Conservation (phyloP, 169 alveolate genomes). For the Perkinsus chesapeaki region DNA sequence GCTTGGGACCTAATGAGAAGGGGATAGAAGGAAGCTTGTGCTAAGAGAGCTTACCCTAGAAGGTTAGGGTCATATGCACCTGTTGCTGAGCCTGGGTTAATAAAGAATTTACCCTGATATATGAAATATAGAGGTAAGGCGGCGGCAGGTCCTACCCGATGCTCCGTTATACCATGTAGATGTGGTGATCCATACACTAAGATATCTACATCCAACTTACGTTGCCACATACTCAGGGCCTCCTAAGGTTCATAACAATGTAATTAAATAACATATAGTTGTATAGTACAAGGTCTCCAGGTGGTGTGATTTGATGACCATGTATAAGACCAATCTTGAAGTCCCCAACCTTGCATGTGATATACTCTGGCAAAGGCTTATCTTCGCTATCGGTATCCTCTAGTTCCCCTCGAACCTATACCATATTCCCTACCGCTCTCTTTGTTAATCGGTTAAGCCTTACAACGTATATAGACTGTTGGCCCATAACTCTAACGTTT, state of each 20-base stretch:
- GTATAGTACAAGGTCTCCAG: constrained; percentile 77
- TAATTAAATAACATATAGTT: constrained; percentile 9
- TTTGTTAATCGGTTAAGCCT: neutral
- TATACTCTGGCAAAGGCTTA: constrained; percentile 57
- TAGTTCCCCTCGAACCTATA: neutral
- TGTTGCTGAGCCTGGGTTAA: constrained; percentile 81
- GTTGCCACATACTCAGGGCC: constrained; percentile 29
- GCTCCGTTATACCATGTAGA: constrained; percentile 43
- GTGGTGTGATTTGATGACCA: constrained; percentile 82
- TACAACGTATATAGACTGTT: neutral
- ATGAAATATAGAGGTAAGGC: neutral
- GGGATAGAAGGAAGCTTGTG: neutral
- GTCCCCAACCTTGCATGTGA: constrained; percentile 68
- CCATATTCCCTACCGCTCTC: neutral
- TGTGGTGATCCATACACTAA: constrained; percentile 76
- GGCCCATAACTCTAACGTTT: constrained; percentile 21
- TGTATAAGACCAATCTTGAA: constrained; percentile 78
- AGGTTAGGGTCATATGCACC: constrained; percentile 52
- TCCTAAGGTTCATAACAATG: neutral
- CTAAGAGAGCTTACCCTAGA: neutral
- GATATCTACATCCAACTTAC: constrained; percentile 72
- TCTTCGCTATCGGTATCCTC: neutral
- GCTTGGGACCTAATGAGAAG: constrained; percentile 1
- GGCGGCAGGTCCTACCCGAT: neutral
- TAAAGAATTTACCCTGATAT: constrained; percentile 65